Base-by-base conservation (phyloP, 2,329 filamentous ascomycete species). In the Exophiala bonariae region DNA sequence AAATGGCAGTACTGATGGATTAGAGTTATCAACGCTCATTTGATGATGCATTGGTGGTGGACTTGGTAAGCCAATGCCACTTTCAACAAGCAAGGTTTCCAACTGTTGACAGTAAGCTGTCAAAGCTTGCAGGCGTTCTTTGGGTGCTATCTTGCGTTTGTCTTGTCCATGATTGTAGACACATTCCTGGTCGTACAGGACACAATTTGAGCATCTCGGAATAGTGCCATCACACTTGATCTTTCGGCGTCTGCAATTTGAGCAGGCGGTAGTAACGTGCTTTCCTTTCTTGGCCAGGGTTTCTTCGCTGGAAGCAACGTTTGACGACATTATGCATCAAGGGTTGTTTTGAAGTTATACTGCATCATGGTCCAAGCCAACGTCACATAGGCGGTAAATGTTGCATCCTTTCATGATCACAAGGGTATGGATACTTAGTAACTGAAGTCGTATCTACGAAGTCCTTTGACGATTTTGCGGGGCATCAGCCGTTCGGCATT, bases 161-260 rank as follows among this genome's bases (percentile, higher is more conserved):
- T 52, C 49, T 9, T 48, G 28, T 14, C 44, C 49, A 32, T 52
- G 44, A 30, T 48, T 44, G 45, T 47, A 52, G 17, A 52, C 44
- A 30, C 58, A 54, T 23, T 44, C 35, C 26, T 49, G 50, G 14
- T 22, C 39, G 39, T 49, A 50, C 3, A 54, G 43, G 9, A 47
- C 34, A 31, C 58, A 60, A 31, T 59, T 60, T 11, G 50, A 52
- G 37, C 57, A 60, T 16, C 47, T 47, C n/a, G 58, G 57, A 16
- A 42, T 51, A 18, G 48, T 50, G 33, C 57, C 57, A 41, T 60
- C 58, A 30, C 58, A 60, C 41, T 58, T 59, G 33, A 59, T 56
- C 36, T 60, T 60, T 19, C 55, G 47, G 7, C 50, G 44, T n/a
- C 58, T 42, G 42, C 58, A 60, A 16, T 46, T 49, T n/a, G 53